Evolutionary conservation across 768 basidiomycete genomes (phyloP), one percentile per base, ranked within the genome.

Genomic region (Fomitopsis pulvina): DNA sequence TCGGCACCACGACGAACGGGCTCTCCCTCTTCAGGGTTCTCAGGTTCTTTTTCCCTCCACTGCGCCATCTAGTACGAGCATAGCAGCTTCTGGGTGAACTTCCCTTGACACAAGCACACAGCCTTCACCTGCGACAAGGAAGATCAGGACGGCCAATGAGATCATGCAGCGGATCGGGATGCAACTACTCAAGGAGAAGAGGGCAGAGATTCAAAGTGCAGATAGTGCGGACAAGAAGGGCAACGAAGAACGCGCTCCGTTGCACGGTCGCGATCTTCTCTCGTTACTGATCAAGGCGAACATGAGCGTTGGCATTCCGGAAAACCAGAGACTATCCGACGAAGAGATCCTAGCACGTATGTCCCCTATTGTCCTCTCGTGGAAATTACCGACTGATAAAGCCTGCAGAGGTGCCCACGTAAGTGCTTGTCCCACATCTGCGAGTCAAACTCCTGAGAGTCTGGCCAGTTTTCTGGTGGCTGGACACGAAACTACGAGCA

Each of bases 281-380:
- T 79, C 78, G 0, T 59, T 85, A 22, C 67, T 87, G 2, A 66
- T 86, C 28, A 71, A 73, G 51, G 83, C 83, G 4, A 87, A 87
- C 57, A 75, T 82, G 68, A 74, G 79, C 1, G 75, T 73, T 0
- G 80, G 86, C 57, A 59, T 82, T 3, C 75, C 77, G 0, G 74
- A 75, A 7, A 68, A 57, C 41, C 81, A 83, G 58, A 67, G 68
- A 38, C 68, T 87, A 65, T 73, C 73, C 0, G 85, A 87, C 50
- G 72, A 73, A 22, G 85, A 87, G 52, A 79, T 87, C n/a, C 55
- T 83, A 1, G 69, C 69, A 2, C 77, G 74, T 83, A 55, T 51
- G 78, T 66, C 6, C 11, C 1, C 25, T 39, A 18, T 7, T 9
- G 16, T 34, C 20, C 9, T 16, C 22, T 21, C 18, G 16, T 3